A percentile compares a stretch with the other conserved stretches of the same genome.
phyloP scores from a whole-genome alignment of 768 basidiomycete genomes.

The Boletellus ananas region DNA sequence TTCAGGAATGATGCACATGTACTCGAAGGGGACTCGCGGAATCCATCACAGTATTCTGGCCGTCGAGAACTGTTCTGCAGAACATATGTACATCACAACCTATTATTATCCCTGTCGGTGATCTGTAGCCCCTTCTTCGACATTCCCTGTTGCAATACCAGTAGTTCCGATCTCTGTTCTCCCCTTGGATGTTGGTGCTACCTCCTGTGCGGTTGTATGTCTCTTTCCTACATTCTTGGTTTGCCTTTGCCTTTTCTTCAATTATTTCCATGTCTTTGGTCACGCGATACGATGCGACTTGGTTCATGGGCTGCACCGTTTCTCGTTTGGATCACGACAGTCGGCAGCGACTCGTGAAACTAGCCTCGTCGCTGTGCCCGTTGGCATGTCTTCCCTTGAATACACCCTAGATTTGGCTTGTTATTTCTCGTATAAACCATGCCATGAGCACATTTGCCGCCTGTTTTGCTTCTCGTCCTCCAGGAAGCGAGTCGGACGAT shows the following conservation, averaged over 20 bases:
- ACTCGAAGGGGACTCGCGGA: slow-evolving; percentile 12
- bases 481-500: too few relatives aligned
- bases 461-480: neutral
- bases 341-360: slow-evolving; percentile 1
- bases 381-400: slow-evolving; percentile 10
- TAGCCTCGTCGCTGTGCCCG: neutral
- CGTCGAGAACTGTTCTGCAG: slow-evolving; percentile 20
- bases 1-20: slow-evolving; percentile 20
- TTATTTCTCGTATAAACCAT: slow-evolving; percentile 1
- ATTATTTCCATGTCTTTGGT: slow-evolving; percentile 10
- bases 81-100: slow-evolving; percentile 31
- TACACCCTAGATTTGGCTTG: slow-evolving; percentile 19
- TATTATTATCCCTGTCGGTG: slow-evolving; percentile 33
- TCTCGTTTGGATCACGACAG: slow-evolving; percentile 5
- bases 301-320: slow-evolving; percentile 14
- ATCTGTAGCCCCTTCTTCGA: slow-evolving; percentile 22
- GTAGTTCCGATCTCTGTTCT: slow-evolving; percentile 6
- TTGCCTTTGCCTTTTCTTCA: slow-evolving; percentile 18
- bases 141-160: slow-evolving; percentile 16
- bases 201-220: slow-evolving; percentile 21
- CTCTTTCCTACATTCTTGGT: slow-evolving; percentile 20
- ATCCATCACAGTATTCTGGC: slow-evolving; percentile 12
- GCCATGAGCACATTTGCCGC: slow-evolving; percentile 1
- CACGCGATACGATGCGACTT: slow-evolving; percentile 10
- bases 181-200: slow-evolving; percentile 8